Evolutionary conservation across 1,139 yeast genomes (phyloP).

Genomic region (Yamadazyma diddensiae): DNA sequence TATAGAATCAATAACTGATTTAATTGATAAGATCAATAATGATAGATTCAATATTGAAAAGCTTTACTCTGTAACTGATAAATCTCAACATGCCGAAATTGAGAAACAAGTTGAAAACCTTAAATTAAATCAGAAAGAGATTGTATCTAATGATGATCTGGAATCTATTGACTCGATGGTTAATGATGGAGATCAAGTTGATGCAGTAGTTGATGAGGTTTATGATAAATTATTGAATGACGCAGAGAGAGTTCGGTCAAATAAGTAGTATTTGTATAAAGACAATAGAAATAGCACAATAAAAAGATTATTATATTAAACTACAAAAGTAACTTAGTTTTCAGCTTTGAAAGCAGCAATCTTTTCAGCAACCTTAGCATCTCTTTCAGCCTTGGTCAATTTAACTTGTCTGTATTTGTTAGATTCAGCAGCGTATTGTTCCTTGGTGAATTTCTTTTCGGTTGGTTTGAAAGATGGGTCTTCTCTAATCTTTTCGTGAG

Average conservation of each 20-base stretch:
- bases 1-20: constrained; percentile 64
- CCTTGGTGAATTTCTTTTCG: constrained; percentile 94
- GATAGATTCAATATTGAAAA: constrained; percentile 53
- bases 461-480: constrained; percentile 92
- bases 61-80: constrained; percentile 36
- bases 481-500: constrained; percentile 94
- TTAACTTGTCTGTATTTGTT: constrained; percentile 87
- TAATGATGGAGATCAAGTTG: constrained; percentile 20
- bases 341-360: constrained; percentile 77
- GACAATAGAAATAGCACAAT: neutral
- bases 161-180: constrained; percentile 31
- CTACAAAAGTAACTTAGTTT: too few species aligned
- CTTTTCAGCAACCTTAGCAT: constrained; percentile 85
- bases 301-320: too few species aligned
- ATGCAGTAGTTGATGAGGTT: constrained; percentile 57
- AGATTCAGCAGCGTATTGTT: constrained; percentile 95
- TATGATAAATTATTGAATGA: constrained; percentile 69
- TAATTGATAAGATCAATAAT: constrained; percentile 62
- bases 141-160: constrained; percentile 21
- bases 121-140: constrained; percentile 9
- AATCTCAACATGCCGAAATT: constrained; percentile 11
- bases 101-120: constrained; percentile 11
- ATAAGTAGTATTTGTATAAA: constrained; percentile 5
- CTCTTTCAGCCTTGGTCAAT: constrained; percentile 90
- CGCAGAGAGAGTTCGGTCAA: constrained; percentile 62